Evolutionary conservation across 331 rosid genomes (phyloP).

Genomic region (Pyracantha coccinea): DNA sequence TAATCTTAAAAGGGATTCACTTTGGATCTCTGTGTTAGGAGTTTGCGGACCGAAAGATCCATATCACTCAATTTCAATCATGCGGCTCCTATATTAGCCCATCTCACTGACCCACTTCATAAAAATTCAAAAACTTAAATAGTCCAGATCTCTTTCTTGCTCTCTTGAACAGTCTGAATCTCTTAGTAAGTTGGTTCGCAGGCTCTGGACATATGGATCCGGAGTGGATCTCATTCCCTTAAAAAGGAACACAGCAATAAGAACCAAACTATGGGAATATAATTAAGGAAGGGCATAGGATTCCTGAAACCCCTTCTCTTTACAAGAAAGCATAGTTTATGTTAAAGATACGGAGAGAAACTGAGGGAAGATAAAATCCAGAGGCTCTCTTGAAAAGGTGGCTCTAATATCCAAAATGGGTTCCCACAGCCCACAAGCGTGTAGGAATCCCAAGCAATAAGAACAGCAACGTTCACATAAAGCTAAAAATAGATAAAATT

Average conservation of each 20-base stretch:
- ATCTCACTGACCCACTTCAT: no score
- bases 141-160: no score
- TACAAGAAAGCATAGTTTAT: slow-evolving; percentile 44
- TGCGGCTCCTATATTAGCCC: no score
- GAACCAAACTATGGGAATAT: slow-evolving; percentile 56
- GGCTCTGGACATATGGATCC: no score
- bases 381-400: slow-evolving; percentile 47
- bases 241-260: slow-evolving; percentile 58
- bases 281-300: slow-evolving; percentile 68
- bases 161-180: no score
- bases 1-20: background rate
- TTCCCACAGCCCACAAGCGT: slow-evolving; percentile 43
- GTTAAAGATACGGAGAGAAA: slow-evolving; percentile 44
- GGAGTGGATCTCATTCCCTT: background rate
- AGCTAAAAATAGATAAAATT: slow-evolving; percentile 32
- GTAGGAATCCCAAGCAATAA: slow-evolving; percentile 82
- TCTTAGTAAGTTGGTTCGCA: no score
- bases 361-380: slow-evolving; percentile 44
- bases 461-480: slow-evolving; percentile 52
- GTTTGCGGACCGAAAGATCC: no score
- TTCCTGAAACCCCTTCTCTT: slow-evolving; percentile 62
- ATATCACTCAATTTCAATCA: no score
- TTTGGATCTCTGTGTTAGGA: no score
- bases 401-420: slow-evolving; percentile 52
- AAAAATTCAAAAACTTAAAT: no score